A percentile compares a stretch with the other conserved stretches of the same genome.
phyloP scores from a whole-genome alignment of 2,329 filamentous ascomycete species.

The Beauveria bassiana region DNA sequence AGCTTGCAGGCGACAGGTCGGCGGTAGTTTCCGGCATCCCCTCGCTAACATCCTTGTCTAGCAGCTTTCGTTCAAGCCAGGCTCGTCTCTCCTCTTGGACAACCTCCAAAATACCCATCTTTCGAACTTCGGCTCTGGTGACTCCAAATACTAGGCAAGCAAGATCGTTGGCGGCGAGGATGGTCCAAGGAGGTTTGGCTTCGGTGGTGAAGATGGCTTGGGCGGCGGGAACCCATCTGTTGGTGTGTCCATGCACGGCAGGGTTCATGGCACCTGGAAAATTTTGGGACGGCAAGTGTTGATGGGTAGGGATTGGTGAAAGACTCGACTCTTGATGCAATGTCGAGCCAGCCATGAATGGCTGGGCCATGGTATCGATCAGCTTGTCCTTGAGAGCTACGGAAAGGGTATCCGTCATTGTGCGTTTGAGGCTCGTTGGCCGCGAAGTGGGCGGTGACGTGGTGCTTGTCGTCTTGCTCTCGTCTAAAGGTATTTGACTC shows the following conservation, averaged over 20 bases:
- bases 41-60: slow-evolving; percentile 38
- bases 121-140: slow-evolving; percentile 88
- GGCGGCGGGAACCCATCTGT: slow-evolving; percentile 80
- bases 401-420: slow-evolving; percentile 74
- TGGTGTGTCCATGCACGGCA: slow-evolving; percentile 77
- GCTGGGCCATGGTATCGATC: slow-evolving; percentile 76
- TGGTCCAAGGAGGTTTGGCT: slow-evolving; percentile 83
- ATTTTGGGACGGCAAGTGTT: slow-evolving; percentile 31
- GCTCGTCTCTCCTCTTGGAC: slow-evolving; percentile 81
- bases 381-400: slow-evolving; percentile 73
- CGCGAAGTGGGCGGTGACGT: slow-evolving; percentile 48
- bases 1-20: slow-evolving; percentile 28
- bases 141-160: slow-evolving; percentile 98
- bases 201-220: slow-evolving; percentile 99
- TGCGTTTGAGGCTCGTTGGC: slow-evolving; percentile 68
- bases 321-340: slow-evolving; percentile 28
- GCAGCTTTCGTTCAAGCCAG: slow-evolving; percentile 84
- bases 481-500: slow-evolving; percentile 47
- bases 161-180: slow-evolving; percentile 90
- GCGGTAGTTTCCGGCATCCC: slow-evolving; percentile 24
- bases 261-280: slow-evolving; percentile 45
- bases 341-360: slow-evolving; percentile 51
- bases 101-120: slow-evolving; percentile 90
- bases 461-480: slow-evolving; percentile 41
- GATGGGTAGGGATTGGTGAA: slow-evolving; percentile 37